Evolutionary conservation across 148 eudicot genomes (phyloP).

Genomic region (Camellia japonica): DNA sequence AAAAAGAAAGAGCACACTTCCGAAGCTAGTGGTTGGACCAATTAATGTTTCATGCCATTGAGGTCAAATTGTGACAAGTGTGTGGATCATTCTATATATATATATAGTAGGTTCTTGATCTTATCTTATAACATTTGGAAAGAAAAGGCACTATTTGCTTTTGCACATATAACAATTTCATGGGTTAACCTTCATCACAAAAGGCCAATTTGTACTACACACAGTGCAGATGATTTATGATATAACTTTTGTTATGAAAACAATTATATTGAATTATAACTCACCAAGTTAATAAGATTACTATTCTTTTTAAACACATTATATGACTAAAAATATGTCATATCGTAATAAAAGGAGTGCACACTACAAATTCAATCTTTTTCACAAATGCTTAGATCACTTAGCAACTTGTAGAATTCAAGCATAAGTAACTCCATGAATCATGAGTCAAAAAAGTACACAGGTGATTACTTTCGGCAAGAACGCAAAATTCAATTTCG

Average conservation of each 20-base stretch:
- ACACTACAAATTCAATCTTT: too few relatives aligned
- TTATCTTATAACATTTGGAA: not conserved
- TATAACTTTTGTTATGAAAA: too few relatives aligned
- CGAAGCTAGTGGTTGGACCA: not conserved
- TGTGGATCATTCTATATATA: not conserved
- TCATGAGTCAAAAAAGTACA: slow-evolving; percentile 1
- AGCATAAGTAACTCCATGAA: not conserved
- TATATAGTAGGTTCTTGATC: not conserved
- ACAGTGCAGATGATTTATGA: too few relatives aligned
- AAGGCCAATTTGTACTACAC: too few relatives aligned
- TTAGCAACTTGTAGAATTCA: too few relatives aligned
- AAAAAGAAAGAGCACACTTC: not conserved
- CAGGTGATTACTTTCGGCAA: not conserved
- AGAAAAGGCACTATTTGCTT: not conserved
- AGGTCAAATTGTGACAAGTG: too few relatives aligned
- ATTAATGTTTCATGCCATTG: not conserved
- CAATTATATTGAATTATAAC: too few relatives aligned
- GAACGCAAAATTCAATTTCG: not conserved
- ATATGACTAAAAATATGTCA: too few relatives aligned
- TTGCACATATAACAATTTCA: not conserved
- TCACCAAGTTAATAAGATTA: too few relatives aligned
- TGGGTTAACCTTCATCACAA: not conserved
- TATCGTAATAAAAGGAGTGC: too few relatives aligned
- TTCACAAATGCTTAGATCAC: too few relatives aligned
- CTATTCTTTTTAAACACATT: too few relatives aligned